Evolutionary conservation across 169 alveolate species (phyloP).

Genomic region (Neospora caninum): DNA sequence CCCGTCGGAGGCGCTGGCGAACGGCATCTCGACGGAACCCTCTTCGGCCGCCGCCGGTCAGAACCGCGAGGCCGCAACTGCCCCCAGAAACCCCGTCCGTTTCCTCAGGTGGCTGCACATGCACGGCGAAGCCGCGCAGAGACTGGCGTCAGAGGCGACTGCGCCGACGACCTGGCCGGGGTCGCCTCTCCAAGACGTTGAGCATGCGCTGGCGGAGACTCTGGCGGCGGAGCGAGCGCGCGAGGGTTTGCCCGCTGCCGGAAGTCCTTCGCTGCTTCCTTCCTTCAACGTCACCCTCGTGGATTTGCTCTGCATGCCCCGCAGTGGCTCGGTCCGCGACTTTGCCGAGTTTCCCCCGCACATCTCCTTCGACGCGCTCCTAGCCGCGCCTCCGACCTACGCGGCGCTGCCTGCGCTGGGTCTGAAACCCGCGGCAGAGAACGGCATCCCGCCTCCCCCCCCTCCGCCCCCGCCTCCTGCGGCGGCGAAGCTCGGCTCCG

Average conservation of each 20-base stretch:
- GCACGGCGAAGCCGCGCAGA: background rate
- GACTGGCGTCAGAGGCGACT: constrained; percentile 30
- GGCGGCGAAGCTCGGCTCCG: background rate
- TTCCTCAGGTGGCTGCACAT: constrained; percentile 32
- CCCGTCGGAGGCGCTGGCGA: background rate
- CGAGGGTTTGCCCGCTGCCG: background rate
- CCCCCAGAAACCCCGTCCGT: background rate
- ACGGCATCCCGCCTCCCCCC: background rate
- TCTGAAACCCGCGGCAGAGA: background rate
- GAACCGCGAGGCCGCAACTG: background rate
- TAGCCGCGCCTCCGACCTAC: constrained; percentile 25
- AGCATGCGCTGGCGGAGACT: background rate
- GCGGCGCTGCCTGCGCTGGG: constrained; percentile 48
- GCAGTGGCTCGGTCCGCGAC: background rate
- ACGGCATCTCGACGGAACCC: background rate
- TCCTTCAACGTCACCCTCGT: constrained; percentile 44
- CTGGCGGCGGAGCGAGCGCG: background rate
- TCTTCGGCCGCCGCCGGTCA: background rate
- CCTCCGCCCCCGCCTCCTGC: constrained; percentile 5
- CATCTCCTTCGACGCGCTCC: background rate
- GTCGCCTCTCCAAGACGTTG: background rate
- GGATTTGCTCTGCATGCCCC: constrained; percentile 31
- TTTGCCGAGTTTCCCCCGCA: constrained; percentile 20
- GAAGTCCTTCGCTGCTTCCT: constrained; percentile 22
- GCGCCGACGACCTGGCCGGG: constrained; percentile 43